phyloP scores from a whole-genome alignment of 192 early-diverging fungal genomes.

The Rhizophagus sp. region DNA sequence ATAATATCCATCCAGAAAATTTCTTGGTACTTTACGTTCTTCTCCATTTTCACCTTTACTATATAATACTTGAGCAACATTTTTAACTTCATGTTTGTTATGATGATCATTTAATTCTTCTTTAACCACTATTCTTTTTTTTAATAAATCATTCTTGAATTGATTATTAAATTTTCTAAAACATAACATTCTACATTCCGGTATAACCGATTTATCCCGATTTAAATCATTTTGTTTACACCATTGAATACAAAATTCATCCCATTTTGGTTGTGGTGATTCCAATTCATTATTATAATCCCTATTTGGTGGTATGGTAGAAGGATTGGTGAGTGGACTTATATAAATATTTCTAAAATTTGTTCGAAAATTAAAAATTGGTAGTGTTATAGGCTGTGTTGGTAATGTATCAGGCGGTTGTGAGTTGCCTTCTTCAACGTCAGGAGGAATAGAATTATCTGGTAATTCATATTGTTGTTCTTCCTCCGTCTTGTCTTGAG shows the following conservation, averaged over 20 bases:
- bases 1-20: conserved; percentile 41
- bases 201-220: conserved; percentile 17
- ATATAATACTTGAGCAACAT: background rate
- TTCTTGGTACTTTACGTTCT: conserved; percentile 7
- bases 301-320: background rate
- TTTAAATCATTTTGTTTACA: conserved; percentile 18
- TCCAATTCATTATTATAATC: background rate
- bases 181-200: conserved; percentile 43
- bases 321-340: background rate
- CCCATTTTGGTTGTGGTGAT: conserved; percentile 21
- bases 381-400: background rate
- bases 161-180: conserved; percentile 31
- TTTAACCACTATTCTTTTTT: background rate
- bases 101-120: background rate
- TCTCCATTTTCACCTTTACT: background rate
- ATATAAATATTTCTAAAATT: conserved; percentile 4
- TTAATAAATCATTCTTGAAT: background rate
- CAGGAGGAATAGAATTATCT: background rate
- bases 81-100: background rate
- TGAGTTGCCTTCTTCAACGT: background rate
- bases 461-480: background rate
- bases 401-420: background rate
- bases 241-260: conserved; percentile 38
- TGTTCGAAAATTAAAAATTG: conserved; percentile 4
- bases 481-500: background rate